Evolutionary conservation across 805 yeast genomes (phyloP).

Genomic region (Kazachstania psychrophila): DNA sequence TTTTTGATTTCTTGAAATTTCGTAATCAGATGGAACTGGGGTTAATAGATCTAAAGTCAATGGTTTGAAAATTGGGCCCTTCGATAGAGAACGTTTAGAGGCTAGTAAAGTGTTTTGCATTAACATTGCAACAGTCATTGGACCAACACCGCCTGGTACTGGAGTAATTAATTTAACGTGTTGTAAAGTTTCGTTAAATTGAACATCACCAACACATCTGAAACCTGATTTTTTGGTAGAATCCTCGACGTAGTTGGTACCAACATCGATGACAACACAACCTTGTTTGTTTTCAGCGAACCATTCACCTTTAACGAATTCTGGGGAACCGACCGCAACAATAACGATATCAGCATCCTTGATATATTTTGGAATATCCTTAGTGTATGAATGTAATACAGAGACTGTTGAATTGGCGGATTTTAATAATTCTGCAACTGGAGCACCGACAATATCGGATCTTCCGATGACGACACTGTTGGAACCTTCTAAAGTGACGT

Average conservation of each 20-base stretch:
- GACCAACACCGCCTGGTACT: constrained; percentile 89
- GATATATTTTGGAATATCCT: constrained; percentile 48
- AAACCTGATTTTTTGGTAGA: constrained; percentile 56
- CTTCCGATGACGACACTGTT: constrained; percentile 89
- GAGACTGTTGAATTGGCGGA: constrained; percentile 84
- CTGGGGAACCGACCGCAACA: constrained; percentile 67
- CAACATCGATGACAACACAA: constrained; percentile 71
- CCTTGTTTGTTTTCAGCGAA: constrained; percentile 41
- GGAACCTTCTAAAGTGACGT: constrained; percentile 63
- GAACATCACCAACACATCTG: constrained; percentile 72
- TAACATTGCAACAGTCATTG: constrained; percentile 83
- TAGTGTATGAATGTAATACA: constrained; percentile 67
- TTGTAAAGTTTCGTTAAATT: constrained; percentile 42
- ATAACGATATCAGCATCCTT: constrained; percentile 75
- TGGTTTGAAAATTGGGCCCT: constrained; percentile 35
- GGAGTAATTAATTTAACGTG: constrained; percentile 54
- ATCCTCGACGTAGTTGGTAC: constrained; percentile 68
- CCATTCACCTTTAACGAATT: constrained; percentile 68
- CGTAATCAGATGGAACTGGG: constrained; percentile 78
- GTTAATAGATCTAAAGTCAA: constrained; percentile 44
- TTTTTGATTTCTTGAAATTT: constrained; percentile 63
- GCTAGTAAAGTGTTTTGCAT: constrained; percentile 63
- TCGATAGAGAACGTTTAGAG: constrained; percentile 42
- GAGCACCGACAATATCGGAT: constrained; percentile 93
- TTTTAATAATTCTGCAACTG: constrained; percentile 76